Percentiles rank a stretch among this genome's conserved stretches.
Conservation (phyloP, 2,329 filamentous ascomycete species). For the Trichoderma gracile region DNA sequence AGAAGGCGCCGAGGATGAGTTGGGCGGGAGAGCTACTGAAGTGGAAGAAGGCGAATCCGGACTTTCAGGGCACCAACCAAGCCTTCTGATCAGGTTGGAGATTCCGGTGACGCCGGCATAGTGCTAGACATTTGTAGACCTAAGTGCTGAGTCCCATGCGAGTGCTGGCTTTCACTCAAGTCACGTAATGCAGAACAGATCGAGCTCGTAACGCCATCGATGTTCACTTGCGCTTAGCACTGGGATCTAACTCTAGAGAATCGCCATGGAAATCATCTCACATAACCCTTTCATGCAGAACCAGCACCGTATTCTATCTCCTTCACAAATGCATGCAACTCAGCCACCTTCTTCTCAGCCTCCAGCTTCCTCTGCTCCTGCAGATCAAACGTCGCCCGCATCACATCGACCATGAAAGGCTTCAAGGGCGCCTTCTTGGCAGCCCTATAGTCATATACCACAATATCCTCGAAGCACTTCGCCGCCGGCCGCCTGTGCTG, state of each 20-base stretch:
- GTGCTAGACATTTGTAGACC: no score
- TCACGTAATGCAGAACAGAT: no score
- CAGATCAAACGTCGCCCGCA: slow-evolving; percentile 40
- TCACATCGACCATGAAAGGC: slow-evolving; percentile 43
- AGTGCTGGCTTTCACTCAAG: no score
- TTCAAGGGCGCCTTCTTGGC: slow-evolving; percentile 43
- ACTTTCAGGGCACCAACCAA: slow-evolving; percentile 13
- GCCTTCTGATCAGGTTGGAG: background rate
- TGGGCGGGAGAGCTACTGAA: slow-evolving; percentile 17
- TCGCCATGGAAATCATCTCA: no score
- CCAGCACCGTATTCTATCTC: slow-evolving; percentile 19
- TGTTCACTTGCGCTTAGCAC: no score
- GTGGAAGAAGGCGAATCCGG: slow-evolving; percentile 19
- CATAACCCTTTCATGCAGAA: background rate
- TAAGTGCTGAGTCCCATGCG: no score
- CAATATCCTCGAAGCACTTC: slow-evolving; percentile 61
- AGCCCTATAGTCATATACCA: slow-evolving; percentile 37
- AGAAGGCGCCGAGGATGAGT: slow-evolving; percentile 8
- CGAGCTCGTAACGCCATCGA: no score
- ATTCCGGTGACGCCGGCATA: background rate
- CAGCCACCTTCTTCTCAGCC: slow-evolving; percentile 28
- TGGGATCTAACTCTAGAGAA: no score
- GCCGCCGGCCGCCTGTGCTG: slow-evolving; percentile 71
- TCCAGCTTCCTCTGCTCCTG: slow-evolving; percentile 35
- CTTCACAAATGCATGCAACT: slow-evolving; percentile 17